Conservation (phyloP, 768 basidiomycete genomes). For the Macrolepiota fuliginosa region DNA sequence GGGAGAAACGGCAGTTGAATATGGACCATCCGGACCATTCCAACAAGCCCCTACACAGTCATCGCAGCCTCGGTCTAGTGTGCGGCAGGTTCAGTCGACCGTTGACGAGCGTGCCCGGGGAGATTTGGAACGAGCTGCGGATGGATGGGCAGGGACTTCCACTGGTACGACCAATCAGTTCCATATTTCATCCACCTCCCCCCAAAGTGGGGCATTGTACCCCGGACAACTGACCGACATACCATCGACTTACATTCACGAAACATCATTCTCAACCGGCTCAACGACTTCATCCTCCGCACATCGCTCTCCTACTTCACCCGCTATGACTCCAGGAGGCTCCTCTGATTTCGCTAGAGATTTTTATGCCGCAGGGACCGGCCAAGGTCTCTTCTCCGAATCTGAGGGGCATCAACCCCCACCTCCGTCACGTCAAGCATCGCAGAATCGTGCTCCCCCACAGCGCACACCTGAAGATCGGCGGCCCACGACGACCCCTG, state of each 20-base stretch:
- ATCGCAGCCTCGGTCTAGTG: conserved; percentile 6
- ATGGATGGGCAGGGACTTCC: neutral
- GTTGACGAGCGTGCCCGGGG: neutral
- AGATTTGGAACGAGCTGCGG: neutral
- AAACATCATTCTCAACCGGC: neutral
- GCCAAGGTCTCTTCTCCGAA: conserved; percentile 14
- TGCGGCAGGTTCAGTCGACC: neutral
- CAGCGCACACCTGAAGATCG: conserved; percentile 43
- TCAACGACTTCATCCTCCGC: conserved; percentile 20
- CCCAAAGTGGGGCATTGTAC: conserved; percentile 1
- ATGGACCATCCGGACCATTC: conserved; percentile 64
- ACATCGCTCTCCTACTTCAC: conserved; percentile 19
- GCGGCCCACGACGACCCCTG: conserved; percentile 60
- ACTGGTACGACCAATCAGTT: neutral
- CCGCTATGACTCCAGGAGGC: conserved; percentile 10
- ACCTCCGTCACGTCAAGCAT: neutral
- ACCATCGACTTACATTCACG: neutral
- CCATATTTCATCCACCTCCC: neutral
- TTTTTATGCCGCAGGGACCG: conserved; percentile 52
- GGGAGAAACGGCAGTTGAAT: conserved; percentile 63
- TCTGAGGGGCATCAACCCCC: neutral
- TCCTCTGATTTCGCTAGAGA: conserved; percentile 61
- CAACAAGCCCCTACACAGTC: conserved; percentile 32
- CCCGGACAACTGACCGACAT: neutral
- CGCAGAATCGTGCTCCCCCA: conserved; percentile 1